These are phyloP conservation scores for Fulvia fulva DNA, from an alignment of 2,329 filamentous ascomycete genomes.

Conservation along the genomic window DNA sequence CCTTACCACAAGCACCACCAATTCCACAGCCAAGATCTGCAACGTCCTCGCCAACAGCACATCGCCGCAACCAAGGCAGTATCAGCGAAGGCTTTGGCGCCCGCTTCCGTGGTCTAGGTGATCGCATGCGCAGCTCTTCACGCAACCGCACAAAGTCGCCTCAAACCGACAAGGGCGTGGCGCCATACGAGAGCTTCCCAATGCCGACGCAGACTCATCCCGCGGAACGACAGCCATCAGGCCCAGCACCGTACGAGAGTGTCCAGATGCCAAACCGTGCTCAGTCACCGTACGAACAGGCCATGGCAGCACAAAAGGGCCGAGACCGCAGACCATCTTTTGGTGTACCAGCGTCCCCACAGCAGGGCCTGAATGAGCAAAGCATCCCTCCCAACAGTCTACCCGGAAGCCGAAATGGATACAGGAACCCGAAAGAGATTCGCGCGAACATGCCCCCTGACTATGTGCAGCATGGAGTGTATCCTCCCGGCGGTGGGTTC, in stretches of 20 bases:
- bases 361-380: conserved; percentile 36
- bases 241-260: conserved; percentile 6
- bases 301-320: conserved; percentile 23
- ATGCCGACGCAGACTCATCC: conserved; percentile 4
- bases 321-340: conserved; percentile 21
- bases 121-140: conserved; percentile 57
- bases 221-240: background rate
- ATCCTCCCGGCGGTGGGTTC: conserved; percentile 27
- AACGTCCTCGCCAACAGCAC: conserved; percentile 28
- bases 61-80: conserved; percentile 49
- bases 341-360: conserved; percentile 35
- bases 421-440: conserved; percentile 44
- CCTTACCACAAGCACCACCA: conserved; percentile 9
- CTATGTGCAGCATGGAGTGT: conserved; percentile 43
- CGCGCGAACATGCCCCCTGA: conserved; percentile 49
- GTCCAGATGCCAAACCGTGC: conserved; percentile 21
- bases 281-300: conserved; percentile 32
- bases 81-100: conserved; percentile 55
- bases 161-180: conserved; percentile 29
- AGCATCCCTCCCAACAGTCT: conserved; percentile 36
- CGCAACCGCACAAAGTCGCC: conserved; percentile 51
- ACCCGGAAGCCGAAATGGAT: conserved; percentile 22
- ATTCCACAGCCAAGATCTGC: conserved; percentile 30
- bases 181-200: conserved; percentile 16
- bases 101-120: conserved; percentile 52